Percentiles rank a stretch among this genome's conserved stretches.
Conservation (phyloP, 2,329 filamentous ascomycete species). For the Cylindrodendrum hubeiense region DNA sequence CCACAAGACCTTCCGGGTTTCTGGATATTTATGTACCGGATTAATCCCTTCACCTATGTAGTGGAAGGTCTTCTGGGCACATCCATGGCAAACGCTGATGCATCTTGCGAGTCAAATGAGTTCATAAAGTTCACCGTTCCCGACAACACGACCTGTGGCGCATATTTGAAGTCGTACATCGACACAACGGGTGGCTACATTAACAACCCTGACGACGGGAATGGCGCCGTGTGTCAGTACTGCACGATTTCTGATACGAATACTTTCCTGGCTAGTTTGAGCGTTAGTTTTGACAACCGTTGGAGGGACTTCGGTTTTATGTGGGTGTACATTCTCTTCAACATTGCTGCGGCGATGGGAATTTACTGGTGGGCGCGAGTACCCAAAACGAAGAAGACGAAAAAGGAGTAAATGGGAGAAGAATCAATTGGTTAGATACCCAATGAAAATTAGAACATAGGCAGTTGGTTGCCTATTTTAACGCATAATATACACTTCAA, state of each 20-base stretch:
- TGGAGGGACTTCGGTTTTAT: constrained; percentile 69
- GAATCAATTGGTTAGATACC: no score
- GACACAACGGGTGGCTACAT: constrained; percentile 11
- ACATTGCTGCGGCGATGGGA: constrained; percentile 58
- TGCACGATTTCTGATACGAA: constrained; percentile 55
- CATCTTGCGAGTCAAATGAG: constrained; percentile 19
- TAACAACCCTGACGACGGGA: constrained; percentile 9
- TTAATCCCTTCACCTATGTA: constrained; percentile 27
- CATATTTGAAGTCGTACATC: constrained; percentile 21
- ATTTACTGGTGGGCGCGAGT: constrained; percentile 60
- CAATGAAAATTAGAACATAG: no score
- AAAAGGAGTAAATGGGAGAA: no score
- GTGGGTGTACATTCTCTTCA: constrained; percentile 65
- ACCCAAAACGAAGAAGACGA: constrained; percentile 37
- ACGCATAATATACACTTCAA: no score
- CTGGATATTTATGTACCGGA: constrained; percentile 30
- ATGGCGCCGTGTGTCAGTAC: constrained; percentile 55
- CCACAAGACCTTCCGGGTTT: constrained; percentile 22
- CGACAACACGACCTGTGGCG: constrained; percentile 9
- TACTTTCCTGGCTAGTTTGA: constrained; percentile 51
- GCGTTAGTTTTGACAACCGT: constrained; percentile 59
- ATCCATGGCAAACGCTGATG: constrained; percentile 16
- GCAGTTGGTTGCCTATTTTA: no score
- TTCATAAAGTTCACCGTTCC: constrained; percentile 23
- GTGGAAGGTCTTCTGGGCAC: constrained; percentile 26